Percentiles rank a stretch among this genome's conserved stretches.
These are phyloP conservation scores for Pyricularia sp. DNA, from an alignment of 2,329 filamentous ascomycete species.

Conservation along the genomic window DNA sequence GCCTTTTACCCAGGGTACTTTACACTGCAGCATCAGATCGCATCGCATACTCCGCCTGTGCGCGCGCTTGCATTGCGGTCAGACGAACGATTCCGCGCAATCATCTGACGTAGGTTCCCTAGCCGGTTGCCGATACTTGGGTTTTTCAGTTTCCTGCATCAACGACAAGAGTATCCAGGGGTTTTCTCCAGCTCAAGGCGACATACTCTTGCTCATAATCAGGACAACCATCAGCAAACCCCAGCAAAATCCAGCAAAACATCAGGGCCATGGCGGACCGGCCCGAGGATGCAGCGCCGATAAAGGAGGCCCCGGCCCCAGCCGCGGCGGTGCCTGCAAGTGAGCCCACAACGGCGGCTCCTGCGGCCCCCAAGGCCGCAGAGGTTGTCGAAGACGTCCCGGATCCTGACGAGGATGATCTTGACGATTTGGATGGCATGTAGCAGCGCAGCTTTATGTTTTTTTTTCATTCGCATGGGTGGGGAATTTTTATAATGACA, in stretches of 20 bases:
- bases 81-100: neutral
- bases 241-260: neutral
- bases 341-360: slow-evolving; percentile 8
- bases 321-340: neutral
- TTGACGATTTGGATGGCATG: slow-evolving; percentile 81
- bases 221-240: neutral
- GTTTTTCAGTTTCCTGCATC: neutral
- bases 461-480: neutral
- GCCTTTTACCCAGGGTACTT: neutral
- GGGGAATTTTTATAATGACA: neutral
- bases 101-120: neutral
- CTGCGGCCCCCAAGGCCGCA: slow-evolving; percentile 14
- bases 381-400: slow-evolving; percentile 45
- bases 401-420: slow-evolving; percentile 84
- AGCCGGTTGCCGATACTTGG: neutral
- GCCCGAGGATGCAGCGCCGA: neutral
- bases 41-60: neutral
- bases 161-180: neutral
- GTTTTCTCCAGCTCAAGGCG: neutral
- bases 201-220: neutral
- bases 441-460: slow-evolving; percentile 1
- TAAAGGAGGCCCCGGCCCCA: neutral
- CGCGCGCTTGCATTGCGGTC: neutral
- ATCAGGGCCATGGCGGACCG: neutral
- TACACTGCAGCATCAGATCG: neutral